Conservation (phyloP, 148 eudicot species). For the Mesembryanthemum crystallinum region DNA sequence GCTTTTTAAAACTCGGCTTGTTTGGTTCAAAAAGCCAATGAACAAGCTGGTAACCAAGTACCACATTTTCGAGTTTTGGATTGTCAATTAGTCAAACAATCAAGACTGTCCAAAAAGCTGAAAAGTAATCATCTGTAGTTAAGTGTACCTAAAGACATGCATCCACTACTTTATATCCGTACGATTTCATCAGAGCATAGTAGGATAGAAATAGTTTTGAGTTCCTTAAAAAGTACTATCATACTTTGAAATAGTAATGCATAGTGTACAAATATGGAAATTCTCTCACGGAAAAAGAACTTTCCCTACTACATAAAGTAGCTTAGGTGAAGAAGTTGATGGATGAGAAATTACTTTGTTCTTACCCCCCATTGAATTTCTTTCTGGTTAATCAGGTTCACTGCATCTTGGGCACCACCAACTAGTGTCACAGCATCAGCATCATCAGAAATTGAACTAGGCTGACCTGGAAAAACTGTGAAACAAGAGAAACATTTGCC, state of each 20-base stretch:
- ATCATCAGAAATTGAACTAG: slow-evolving; percentile 78
- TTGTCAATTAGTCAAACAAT: too few relatives aligned
- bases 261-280: not conserved
- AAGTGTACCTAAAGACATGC: not conserved
- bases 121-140: not conserved
- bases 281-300: not conserved
- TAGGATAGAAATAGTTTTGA: not conserved
- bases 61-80: too few relatives aligned
- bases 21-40: too few relatives aligned
- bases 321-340: not conserved
- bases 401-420: slow-evolving; percentile 90
- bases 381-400: slow-evolving; percentile 84
- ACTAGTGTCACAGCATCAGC: slow-evolving; percentile 81
- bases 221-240: not conserved
- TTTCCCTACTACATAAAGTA: not conserved
- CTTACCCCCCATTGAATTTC: slow-evolving; percentile 99
- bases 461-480: slow-evolving; percentile 88
- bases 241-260: not conserved
- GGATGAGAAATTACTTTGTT: slow-evolving; percentile 15
- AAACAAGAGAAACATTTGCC: slow-evolving; percentile 8
- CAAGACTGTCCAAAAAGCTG: too few relatives aligned
- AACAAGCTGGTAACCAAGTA: too few relatives aligned
- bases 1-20: too few relatives aligned
- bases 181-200: not conserved
- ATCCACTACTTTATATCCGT: not conserved